Evolutionary conservation across 768 basidiomycete species (phyloP), one percentile per base, ranked within the genome.

Genomic region (Lentinula sp.): DNA sequence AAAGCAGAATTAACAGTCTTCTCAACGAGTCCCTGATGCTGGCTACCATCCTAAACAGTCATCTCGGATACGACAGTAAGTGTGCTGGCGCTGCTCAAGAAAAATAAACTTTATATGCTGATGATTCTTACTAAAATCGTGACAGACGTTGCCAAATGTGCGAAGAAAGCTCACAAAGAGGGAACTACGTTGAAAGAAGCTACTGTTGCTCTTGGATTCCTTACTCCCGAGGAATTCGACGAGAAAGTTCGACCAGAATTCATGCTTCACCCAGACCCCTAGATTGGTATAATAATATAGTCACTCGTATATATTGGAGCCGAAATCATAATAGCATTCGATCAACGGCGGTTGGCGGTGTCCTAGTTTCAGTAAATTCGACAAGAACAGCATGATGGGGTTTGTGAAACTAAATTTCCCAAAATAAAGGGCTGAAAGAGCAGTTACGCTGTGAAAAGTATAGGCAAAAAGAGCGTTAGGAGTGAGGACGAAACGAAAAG

Each of bases 111-210:
- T 23, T 32, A n/a, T 61, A 48, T 5, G n/a, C 28, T 28, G 18
- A 35, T 57, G 9, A 18, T 43, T 16, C 37, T 55, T 67, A 50
- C 52, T 52, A 62, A 59, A 16, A 61, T 63, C 43, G 15, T 63
- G 45, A 46, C 70, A 98, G 95, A 97, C 76, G 97, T 98, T 54
- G 97, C 97, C 54, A 95, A 92, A 77, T 93, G 91, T 69, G 97
- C 97, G 33, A 99, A 99, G 84, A 98, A 98, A 74, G 97, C 97
- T n/a, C 97, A 98, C 81, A 93, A 90, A 73, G 95, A 99, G 76
- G 97, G 97, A 32, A 91, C 88, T 53, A 98, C 97, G 62, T 71
- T 98, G 73, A 98, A 96, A 80, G 90, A 94, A 76, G 94, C 97
- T 45, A 94, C 95, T 10, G 88, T 98, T 50, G 74, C 86, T 18